Conservation (phyloP, 129 eudicot species). For the Cynara cardunculus region DNA sequence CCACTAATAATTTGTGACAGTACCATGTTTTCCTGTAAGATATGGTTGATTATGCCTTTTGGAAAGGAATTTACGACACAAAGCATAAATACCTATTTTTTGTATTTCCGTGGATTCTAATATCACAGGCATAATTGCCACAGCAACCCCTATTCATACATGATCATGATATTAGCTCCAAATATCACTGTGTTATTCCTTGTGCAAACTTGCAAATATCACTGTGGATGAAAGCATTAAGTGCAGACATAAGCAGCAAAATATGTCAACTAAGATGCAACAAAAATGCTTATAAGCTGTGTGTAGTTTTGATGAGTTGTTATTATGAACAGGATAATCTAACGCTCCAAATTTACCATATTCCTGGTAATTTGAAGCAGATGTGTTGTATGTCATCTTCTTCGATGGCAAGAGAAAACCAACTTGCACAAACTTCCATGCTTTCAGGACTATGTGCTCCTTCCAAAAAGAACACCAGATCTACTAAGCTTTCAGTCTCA, state of each 20-base stretch:
- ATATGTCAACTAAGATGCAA: background rate
- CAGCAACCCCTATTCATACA: no score
- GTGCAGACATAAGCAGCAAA: background rate
- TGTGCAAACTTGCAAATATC: background rate
- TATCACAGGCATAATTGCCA: background rate
- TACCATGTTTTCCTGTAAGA: background rate
- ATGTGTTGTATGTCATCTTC: no score
- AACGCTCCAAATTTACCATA: slow-evolving; percentile 21
- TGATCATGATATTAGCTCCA: no score
- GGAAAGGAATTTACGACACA: background rate
- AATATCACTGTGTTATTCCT: background rate
- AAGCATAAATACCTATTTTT: background rate
- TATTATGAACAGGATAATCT: slow-evolving; percentile 3
- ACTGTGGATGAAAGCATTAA: background rate
- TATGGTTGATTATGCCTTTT: background rate
- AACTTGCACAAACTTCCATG: slow-evolving; percentile 71
- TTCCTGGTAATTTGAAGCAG: no score
- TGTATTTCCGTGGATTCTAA: background rate
- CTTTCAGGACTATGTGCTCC: slow-evolving; percentile 90
- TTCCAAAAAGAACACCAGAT: slow-evolving; percentile 68
- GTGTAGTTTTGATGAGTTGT: background rate
- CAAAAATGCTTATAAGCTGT: background rate
- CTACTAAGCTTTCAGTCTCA: slow-evolving; percentile 43
- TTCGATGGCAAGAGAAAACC: slow-evolving; percentile 55
- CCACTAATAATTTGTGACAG: background rate